Conservation (phyloP, 495 filamentous ascomycete species). For the Hyaloscypha finlandica region DNA sequence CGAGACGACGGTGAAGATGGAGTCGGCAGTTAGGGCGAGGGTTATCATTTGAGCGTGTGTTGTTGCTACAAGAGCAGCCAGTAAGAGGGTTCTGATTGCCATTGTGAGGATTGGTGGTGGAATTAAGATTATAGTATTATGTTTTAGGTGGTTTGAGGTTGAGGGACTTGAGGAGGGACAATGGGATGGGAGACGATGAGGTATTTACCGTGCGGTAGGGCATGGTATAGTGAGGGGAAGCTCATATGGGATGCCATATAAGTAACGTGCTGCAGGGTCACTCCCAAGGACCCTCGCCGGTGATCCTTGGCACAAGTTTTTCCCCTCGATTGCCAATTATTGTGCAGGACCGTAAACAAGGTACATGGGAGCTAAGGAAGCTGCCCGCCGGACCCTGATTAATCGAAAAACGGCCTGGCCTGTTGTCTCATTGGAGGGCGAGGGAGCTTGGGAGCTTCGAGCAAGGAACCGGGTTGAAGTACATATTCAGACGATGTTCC, state of each 20-base stretch:
- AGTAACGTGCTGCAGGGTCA: not conserved
- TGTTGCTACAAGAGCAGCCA: not conserved
- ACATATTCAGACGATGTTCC: not conserved
- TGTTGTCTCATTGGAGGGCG: not conserved
- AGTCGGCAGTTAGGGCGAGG: not conserved
- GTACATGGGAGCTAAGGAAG: not conserved
- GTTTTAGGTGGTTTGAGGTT: not conserved
- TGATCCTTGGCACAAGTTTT: not conserved
- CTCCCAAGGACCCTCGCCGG: not conserved
- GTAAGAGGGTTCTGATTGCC: not conserved
- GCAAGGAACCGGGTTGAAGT: not conserved
- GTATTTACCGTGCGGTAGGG: not conserved
- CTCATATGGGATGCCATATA: not conserved
- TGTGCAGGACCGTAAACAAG: not conserved
- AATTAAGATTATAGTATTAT: not conserved
- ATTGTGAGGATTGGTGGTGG: not conserved
- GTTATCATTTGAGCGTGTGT: not conserved
- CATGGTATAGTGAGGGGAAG: not conserved
- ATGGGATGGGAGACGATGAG: not conserved
- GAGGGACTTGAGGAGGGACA: not conserved
- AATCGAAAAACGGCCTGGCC: not conserved
- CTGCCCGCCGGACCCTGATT: not conserved
- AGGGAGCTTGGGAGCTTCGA: not conserved
- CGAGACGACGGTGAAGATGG: not conserved
- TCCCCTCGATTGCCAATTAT: not conserved